phyloP scores from a whole-genome alignment of 202 grass and related monocot species.

The Dendrocalamus latiflorus region DNA sequence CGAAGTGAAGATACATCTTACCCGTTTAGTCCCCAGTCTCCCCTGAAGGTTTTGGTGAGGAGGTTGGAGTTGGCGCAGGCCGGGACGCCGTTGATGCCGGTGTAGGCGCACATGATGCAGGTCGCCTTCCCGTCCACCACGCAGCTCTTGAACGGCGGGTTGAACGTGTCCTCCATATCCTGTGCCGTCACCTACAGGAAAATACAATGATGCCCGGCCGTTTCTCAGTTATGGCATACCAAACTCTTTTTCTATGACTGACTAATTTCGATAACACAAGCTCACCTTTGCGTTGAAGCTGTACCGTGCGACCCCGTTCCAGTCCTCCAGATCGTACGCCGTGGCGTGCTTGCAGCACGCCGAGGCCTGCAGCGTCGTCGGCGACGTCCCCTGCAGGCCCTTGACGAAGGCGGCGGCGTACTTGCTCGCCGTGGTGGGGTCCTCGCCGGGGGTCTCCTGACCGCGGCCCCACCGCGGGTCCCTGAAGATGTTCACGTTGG shows the following conservation, averaged over 20 bases:
- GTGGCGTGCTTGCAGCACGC: conserved; percentile 86
- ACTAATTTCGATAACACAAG: too few relatives aligned
- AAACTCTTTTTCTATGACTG: too few relatives aligned
- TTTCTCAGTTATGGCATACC: neutral
- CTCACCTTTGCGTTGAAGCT: conserved; percentile 41
- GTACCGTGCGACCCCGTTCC: conserved; percentile 48
- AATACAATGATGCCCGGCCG: neutral
- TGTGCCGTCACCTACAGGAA: conserved; percentile 29
- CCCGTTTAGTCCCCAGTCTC: conserved; percentile 46
- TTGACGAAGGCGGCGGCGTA: conserved; percentile 57
- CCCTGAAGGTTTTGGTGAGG: conserved; percentile 35
- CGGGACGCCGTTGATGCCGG: conserved; percentile 51
- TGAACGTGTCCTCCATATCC: conserved; percentile 63
- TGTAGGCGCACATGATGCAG: conserved; percentile 74
- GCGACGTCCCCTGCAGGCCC: conserved; percentile 46
- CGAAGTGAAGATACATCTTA: neutral
- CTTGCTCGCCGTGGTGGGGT: conserved; percentile 40
- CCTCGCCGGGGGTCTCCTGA: conserved; percentile 86
- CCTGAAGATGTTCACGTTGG: conserved; percentile 67
- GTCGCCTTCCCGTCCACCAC: conserved; percentile 49
- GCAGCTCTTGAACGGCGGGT: conserved; percentile 64
- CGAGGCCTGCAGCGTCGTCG: conserved; percentile 40
- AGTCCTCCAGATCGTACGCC: conserved; percentile 71
- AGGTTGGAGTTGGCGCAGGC: conserved; percentile 49
- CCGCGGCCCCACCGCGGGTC: conserved; percentile 80